phyloP scores from a whole-genome alignment of 73 alveolate species.

The Strombidium stylifer region DNA sequence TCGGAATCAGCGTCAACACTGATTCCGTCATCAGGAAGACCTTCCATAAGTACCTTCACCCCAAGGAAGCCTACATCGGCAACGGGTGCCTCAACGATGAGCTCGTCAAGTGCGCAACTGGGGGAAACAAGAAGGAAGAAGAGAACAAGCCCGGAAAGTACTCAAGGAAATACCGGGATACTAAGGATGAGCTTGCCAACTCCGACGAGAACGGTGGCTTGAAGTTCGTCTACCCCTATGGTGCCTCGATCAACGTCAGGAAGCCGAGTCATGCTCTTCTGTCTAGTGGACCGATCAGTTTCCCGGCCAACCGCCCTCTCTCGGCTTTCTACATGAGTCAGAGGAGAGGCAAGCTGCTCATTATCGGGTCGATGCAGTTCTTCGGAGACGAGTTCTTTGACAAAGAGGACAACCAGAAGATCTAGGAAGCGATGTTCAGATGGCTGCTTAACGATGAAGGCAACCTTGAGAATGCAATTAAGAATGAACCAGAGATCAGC shows the following conservation, averaged over 20 bases:
- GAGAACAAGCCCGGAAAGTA: constrained; percentile 43
- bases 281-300: constrained; percentile 90
- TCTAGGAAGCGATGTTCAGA: constrained; percentile 78
- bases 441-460: constrained; percentile 79
- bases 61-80: constrained; percentile 86
- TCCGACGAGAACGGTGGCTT: constrained; percentile 86
- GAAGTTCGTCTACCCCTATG: constrained; percentile 95
- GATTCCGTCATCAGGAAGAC: constrained; percentile 92
- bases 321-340: constrained; percentile 63
- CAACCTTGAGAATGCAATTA: constrained; percentile 60
- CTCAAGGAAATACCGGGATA: constrained; percentile 67
- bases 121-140: constrained; percentile 58
- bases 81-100: constrained; percentile 79
- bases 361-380: constrained; percentile 67
- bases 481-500: constrained; percentile 62
- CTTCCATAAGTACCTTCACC: constrained; percentile 90
- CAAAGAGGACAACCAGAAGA: constrained; percentile 77
- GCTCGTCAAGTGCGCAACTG: constrained; percentile 63
- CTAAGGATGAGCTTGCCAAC: constrained; percentile 49
- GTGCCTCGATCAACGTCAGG: constrained; percentile 91
- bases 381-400: constrained; percentile 68
- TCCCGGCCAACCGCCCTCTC: constrained; percentile 91
- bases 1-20: constrained; percentile 79
- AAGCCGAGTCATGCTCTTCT: constrained; percentile 86
- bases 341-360: constrained; percentile 65